These are phyloP conservation scores for Trypanosoma melophagium DNA, from an alignment of 208 protist genomes.

Conservation along the genomic window DNA sequence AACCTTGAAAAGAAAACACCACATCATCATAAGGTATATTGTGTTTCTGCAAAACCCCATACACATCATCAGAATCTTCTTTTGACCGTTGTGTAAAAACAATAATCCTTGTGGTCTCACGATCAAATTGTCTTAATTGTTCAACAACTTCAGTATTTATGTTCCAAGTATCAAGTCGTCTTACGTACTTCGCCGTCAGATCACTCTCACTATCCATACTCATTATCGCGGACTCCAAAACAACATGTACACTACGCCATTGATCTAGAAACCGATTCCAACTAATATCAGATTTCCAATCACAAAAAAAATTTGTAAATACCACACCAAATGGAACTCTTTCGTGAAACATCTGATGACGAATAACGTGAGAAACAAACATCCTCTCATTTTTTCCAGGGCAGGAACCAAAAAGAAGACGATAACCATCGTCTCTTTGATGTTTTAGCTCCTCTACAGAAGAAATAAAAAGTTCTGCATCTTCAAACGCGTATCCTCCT, in stretches of 20 bases:
- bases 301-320: background rate
- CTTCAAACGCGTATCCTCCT: background rate
- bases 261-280: background rate
- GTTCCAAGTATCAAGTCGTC: background rate
- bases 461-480: background rate
- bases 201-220: background rate
- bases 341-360: constrained; percentile 6
- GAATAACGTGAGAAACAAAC: constrained; percentile 1
- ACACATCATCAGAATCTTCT: constrained; percentile 1
- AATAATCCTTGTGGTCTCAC: constrained; percentile 1
- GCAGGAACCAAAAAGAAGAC: background rate
- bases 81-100: background rate
- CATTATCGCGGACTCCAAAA: background rate
- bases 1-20: constrained; percentile 6
- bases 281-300: constrained; percentile 5
- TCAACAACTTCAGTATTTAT: background rate
- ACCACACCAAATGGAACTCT: constrained; percentile 2
- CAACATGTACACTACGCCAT: constrained; percentile 2
- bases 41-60: background rate
- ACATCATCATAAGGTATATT: constrained; percentile 1
- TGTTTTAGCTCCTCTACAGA: background rate
- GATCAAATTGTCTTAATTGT: background rate
- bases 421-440: background rate
- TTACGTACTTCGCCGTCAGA: background rate
- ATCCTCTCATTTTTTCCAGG: constrained; percentile 2